Evolutionary conservation across 2,329 filamentous ascomycete genomes (phyloP).

Genomic region (Phoma sp.): DNA sequence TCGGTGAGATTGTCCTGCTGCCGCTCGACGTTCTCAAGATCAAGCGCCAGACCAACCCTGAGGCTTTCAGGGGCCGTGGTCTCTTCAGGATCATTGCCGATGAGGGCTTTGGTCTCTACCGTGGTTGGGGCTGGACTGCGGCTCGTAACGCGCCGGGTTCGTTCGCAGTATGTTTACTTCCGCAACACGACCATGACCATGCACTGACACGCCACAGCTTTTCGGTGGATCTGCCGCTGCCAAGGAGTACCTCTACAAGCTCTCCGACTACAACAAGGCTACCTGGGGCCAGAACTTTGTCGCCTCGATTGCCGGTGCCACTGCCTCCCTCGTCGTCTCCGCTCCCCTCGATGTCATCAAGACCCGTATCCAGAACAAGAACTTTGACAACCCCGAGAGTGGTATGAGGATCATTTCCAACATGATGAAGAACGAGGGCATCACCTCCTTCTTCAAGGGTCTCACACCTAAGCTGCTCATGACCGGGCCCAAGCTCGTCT

Average conservation of each 20-base stretch:
- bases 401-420: slow-evolving; percentile 90
- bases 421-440: slow-evolving; percentile 91
- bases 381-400: slow-evolving; percentile 97
- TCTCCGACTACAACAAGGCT: slow-evolving; percentile 94
- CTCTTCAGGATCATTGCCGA: slow-evolving; percentile 88
- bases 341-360: slow-evolving; percentile 98
- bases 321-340: slow-evolving; percentile 94
- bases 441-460: slow-evolving; percentile 94
- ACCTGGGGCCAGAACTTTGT: slow-evolving; percentile 96
- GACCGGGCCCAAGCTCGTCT: slow-evolving; percentile 98
- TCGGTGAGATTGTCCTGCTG: slow-evolving; percentile 94
- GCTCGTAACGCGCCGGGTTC: slow-evolving; percentile 96
- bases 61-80: slow-evolving; percentile 94
- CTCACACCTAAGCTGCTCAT: slow-evolving; percentile 96
- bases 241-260: slow-evolving; percentile 92
- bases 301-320: slow-evolving; percentile 93
- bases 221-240: slow-evolving; percentile 97
- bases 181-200: not conserved
- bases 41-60: slow-evolving; percentile 98
- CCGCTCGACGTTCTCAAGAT: slow-evolving; percentile 98
- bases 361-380: slow-evolving; percentile 96
- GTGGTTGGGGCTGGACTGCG: slow-evolving; percentile 97
- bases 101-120: slow-evolving; percentile 94
- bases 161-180: slow-evolving; percentile 75
- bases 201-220: slow-evolving; percentile 63